Conservation (phyloP, 306 rosid genomes). For the Castanea crenata region DNA sequence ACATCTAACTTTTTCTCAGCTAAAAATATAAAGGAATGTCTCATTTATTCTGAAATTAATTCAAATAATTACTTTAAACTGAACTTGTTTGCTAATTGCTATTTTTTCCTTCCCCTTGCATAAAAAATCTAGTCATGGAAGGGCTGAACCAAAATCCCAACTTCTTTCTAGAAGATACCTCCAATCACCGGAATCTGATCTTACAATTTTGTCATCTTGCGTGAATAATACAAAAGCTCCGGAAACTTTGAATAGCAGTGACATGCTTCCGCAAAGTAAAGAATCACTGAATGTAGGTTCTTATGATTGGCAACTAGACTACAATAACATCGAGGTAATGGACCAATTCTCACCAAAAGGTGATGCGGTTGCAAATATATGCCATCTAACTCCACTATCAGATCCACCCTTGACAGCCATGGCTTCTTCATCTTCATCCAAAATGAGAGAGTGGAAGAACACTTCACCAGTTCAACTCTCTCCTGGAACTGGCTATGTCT, state of each 20-base stretch:
- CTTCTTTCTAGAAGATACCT: slow-evolving; percentile 32
- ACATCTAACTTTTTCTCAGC: neutral
- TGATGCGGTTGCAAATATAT: slow-evolving; percentile 9
- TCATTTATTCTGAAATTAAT: neutral
- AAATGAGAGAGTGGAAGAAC: slow-evolving; percentile 19
- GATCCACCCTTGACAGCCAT: slow-evolving; percentile 16
- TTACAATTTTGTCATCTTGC: slow-evolving; percentile 23
- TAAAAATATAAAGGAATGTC: neutral
- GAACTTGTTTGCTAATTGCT: slow-evolving; percentile 5
- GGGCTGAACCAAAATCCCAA: slow-evolving; percentile 34
- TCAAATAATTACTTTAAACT: neutral
- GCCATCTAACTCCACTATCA: slow-evolving; percentile 22
- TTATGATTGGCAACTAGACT: slow-evolving; percentile 25
- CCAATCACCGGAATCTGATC: slow-evolving; percentile 34
- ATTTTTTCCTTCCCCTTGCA: neutral
- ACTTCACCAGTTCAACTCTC: slow-evolving; percentile 15
- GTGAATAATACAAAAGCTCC: slow-evolving; percentile 15
- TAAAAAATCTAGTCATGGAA: slow-evolving; percentile 38
- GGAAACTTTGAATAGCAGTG: slow-evolving; percentile 18
- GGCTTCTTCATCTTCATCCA: slow-evolving; percentile 26
- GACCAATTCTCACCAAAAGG: slow-evolving; percentile 28
- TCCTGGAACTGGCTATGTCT: slow-evolving; percentile 24
- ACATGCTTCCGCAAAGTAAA: slow-evolving; percentile 24
- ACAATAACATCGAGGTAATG: slow-evolving; percentile 12
- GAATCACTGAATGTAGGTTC: slow-evolving; percentile 16